A percentile compares a stretch with the other conserved stretches of the same genome.
Evolutionary conservation across 352 stramenopile genomes (phyloP).

Genomic region (Aphanomyces stellatus): DNA sequence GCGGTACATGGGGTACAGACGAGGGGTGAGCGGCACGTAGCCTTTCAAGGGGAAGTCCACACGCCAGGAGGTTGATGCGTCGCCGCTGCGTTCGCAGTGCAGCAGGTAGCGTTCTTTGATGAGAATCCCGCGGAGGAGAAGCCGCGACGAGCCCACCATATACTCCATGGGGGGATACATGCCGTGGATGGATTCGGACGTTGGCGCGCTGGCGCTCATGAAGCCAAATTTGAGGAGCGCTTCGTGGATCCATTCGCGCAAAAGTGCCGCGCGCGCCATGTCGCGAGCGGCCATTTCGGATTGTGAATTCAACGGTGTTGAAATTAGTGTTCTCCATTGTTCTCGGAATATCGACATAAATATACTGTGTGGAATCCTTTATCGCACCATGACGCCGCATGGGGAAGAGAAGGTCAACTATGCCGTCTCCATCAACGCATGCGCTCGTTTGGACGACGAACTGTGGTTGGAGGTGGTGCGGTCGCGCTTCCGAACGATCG

Average conservation of each 20-base stretch:
- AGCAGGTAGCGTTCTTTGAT: neutral
- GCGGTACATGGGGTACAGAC: neutral
- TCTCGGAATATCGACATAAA: neutral
- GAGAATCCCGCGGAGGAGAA: neutral
- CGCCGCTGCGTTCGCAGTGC: neutral
- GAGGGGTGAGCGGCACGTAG: neutral
- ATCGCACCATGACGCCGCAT: no score
- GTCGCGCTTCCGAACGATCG: slow-evolving; percentile 5
- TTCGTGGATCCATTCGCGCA: slow-evolving; percentile 9
- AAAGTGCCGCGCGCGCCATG: neutral
- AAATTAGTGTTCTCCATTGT: neutral
- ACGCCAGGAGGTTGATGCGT: neutral
- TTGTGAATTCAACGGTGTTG: no score
- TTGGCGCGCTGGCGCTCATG: neutral
- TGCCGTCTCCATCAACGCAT: no score
- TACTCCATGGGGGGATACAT: slow-evolving; percentile 11
- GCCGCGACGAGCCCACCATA: neutral
- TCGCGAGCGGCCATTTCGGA: neutral
- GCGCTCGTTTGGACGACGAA: neutral
- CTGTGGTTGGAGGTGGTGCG: no score
- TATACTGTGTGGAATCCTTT: no score
- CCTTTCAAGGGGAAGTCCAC: slow-evolving; percentile 5
- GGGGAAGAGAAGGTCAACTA: no score
- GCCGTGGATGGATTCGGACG: neutral
- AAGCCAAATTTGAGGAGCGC: slow-evolving; percentile 4